Base-by-base conservation (phyloP, 805 yeast genomes). In the Danielia oregonensis region DNA sequence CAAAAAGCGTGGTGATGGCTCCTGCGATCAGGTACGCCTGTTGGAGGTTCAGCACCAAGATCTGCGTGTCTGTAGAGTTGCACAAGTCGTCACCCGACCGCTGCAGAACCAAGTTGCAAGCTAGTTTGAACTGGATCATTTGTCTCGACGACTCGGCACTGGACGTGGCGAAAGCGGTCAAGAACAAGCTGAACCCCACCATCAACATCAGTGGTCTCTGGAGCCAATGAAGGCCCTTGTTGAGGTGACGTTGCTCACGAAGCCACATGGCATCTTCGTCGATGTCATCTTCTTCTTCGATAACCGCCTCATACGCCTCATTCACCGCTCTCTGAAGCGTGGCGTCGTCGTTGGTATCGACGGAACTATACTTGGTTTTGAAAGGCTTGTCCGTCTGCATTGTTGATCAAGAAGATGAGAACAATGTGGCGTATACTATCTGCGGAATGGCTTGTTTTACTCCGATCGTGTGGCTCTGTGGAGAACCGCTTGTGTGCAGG, bases 151-250 rank as follows among this genome's bases (percentile, higher is more conserved):
- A 32, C 44, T 53, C 57, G 58, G 65, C 47, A 47, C 56, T 42
- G 58, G 60, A 35, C 51, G 48, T 6, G 58, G 74, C 59, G 32
- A 78, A 50, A 6, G 79, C 62, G 36, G 60, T 55, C 4, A 73
- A 27, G 24, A 76, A 65, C 2, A 71, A 28, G 1, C 68, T 53
- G 2, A 62, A 24, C 17, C 78, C 65, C 9, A 81, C 51, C 59
- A 76, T 63, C n/a, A 59, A 44, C 6, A 78, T 57, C 3, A 82
- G 70, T 0, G 89, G 89, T 27, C 82, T 61, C 18, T 61, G 62
- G 35, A 70, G 57, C 83, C 86, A 80, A 13, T 65, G 64, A 18
- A 74, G 35, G 3, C 60, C 38, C 39, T 59, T 52, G 49, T 76
- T 75, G 24, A 61, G 54, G 3, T 46, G 17, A 28, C 79, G 60